Base-by-base conservation (phyloP, 129 eudicot species). In the Pseudognaphalium luteoalbum region DNA sequence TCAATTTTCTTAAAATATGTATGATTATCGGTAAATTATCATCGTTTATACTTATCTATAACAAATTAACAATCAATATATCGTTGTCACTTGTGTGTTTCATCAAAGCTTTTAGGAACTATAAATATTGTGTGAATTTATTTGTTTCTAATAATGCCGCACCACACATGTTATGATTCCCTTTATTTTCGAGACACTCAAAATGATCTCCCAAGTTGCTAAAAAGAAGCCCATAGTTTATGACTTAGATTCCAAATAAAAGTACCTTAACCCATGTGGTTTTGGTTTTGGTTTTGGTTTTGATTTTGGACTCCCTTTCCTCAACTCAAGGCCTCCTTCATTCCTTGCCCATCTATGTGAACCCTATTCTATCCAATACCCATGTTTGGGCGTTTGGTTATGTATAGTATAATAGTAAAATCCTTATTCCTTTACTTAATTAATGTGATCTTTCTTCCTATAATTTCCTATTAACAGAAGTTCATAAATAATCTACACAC, bases 171-270 rank as follows among this genome's bases (percentile, higher is more conserved):
- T 47, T 14, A 47, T 47, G 54, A 47, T 47, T 47, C 54, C 54
- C 81, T 79, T 80, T 73, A 78, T 80, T 78, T 81, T 76, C 72
- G 78, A 81, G 74, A 78, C 82, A 80, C 87, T 80, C 80, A 76
- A 78, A 32, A 70, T 71, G 25, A 50, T 80, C 73, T 70, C 66
- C 56, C 50, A 80, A 76, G 58, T 63, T 21, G 72, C 61, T 47
- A 69, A 78, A 84, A 72, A 84, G 80, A 78, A 76, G 66, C 28
- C 80, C 78, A 21, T 29, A 35, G 39, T 60, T 72, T 63, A 80
- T 63, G 56, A 73, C 78, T 81, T 88, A 83, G 83, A 88, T 81
- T 83, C 92, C 85, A 78, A 85, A 81, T 81, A 83, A 88, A 88
- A 85, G 87, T 78, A 80, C 83, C 74, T 73, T 60, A 79, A 83